Evolutionary conservation across 371 early-diverging fungal genomes (phyloP), one percentile per base, ranked within the genome.

Genomic region (Mucor indicus): DNA sequence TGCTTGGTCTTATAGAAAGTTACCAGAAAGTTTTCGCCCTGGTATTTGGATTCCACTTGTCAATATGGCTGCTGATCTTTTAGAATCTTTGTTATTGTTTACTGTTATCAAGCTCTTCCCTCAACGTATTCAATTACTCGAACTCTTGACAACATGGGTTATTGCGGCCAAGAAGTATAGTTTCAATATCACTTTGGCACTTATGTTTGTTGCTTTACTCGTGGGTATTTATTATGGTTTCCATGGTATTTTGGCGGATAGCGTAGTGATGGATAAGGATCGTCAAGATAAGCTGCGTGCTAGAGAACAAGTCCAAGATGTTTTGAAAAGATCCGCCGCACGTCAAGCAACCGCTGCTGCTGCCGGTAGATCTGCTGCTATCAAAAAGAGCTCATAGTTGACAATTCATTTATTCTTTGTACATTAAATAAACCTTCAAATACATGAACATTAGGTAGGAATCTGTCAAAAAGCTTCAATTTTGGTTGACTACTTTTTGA

Each of bases 191-290:
- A 66, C 68, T 1, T 39, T 68, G 23, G 60, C 38, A 0, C 17
- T 66, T 11, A 31, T 68, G 20, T 61, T 44, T 38, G 21, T 68
- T 3, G 55, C 63, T 17, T 25, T 67, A 27, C 50, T 68, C 21
- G 64, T 60, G 10, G 75, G 64, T 37, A 62, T 75, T 23, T 75
- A 70, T 45, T 63, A 60, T 40, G 53, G 55, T 6, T 75, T 75
- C 61, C 75, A 75, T 43, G 37, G 57, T 16, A 22, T 75, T 12
- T 55, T 75, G 39, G 61, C 69, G 1, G 66, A 70, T 21, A 70
- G 71, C 45, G 71, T 75, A 0, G 36, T 70, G 50, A 38, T 75
- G 55, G 62, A 67, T 23, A 68, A 64, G 15, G 75, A 71, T 43
- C 51, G 59, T 17, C 43, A 55, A 38, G 45, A 66, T 16, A 52